These are phyloP conservation scores for Penicillium crustosum DNA, from an alignment of 2,329 filamentous ascomycete species.

Conservation along the genomic window DNA sequence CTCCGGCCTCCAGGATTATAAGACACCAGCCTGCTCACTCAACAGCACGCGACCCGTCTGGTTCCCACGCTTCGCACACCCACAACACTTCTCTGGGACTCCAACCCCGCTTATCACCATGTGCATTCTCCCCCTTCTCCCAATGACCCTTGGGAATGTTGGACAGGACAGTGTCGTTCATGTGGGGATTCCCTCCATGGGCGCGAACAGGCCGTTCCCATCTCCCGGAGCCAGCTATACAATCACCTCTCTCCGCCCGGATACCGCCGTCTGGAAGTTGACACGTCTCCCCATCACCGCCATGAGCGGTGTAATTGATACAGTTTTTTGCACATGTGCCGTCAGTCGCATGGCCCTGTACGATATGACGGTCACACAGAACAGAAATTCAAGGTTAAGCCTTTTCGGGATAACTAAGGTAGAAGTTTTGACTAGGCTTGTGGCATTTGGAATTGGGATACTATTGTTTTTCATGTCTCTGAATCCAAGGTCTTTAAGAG, in stretches of 20 bases:
- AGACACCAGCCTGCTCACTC: constrained; percentile 55
- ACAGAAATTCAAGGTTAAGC: constrained; percentile 50
- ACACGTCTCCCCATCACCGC: constrained; percentile 57
- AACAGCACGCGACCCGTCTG: constrained; percentile 54
- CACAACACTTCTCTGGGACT: constrained; percentile 52
- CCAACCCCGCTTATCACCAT: constrained; percentile 57
- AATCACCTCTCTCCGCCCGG: constrained; percentile 59
- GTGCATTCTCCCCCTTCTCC: constrained; percentile 52
- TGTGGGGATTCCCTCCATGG: constrained; percentile 55
- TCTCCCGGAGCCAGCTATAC: constrained; percentile 62
- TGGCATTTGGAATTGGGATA: neutral
- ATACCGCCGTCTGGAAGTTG: constrained; percentile 57
- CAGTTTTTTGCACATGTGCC: constrained; percentile 35
- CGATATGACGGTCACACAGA: constrained; percentile 54
- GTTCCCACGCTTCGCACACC: constrained; percentile 52
- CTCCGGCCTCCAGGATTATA: constrained; percentile 50
- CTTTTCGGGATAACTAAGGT: constrained; percentile 18
- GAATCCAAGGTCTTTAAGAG: neutral
- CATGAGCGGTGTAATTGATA: constrained; percentile 59
- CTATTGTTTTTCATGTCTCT: neutral
- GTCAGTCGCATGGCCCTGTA: constrained; percentile 58
- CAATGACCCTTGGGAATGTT: constrained; percentile 59
- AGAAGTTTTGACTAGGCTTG: constrained; percentile 17
- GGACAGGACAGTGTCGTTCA: constrained; percentile 52
- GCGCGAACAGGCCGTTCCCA: constrained; percentile 56